Evolutionary conservation across 108 stramenopile species (phyloP), one percentile per base, ranked within the genome.

Genomic region (Stephanodiscus minutulus): DNA sequence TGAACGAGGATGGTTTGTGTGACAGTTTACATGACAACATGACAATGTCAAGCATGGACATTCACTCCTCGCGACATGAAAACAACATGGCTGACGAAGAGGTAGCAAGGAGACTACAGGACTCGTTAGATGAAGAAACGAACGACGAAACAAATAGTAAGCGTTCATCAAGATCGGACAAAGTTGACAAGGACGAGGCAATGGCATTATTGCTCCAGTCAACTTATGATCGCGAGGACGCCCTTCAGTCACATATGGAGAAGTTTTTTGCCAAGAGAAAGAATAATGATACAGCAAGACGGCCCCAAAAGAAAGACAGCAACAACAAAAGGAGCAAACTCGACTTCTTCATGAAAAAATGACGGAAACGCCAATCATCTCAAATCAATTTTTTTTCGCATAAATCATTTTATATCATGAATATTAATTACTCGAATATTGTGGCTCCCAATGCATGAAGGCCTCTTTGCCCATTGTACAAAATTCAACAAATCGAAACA

Each of bases 191-290:
- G 47, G 92, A 94, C 63, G 33, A 81, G 60, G 79, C 86, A 13
- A 37, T 88, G 12, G 92, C 92, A 10, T 64, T 83, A 31, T 65
- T 84, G 58, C 76, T 94, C 11, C 92, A 94, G 66, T 85, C 83
- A 9, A 55, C 65, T 1, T 94, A 78, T 69, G 92, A 88, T 79
- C 54, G 83, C 18, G 87, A 88, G 67, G 55, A 84, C 53, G 53
- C 55, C 17, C 70, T 85, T 43, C 72, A 83, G 36, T 64, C 85
- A 24, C 24, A 79, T 37, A 59, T 81, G 15, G 85, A 85, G 36
- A 78, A 66, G 53, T 75, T 70, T 69, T 65, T 77, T 41, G 21
- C 29, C 17, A 63, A 35, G 25, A 54, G 72, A 25, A 37, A 65
- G 39, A 61, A 78, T 66, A 61, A 73, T 66, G 20, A 48, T 52